phyloP scores from a whole-genome alignment of 306 rosid species.

The Fagus crenata region DNA sequence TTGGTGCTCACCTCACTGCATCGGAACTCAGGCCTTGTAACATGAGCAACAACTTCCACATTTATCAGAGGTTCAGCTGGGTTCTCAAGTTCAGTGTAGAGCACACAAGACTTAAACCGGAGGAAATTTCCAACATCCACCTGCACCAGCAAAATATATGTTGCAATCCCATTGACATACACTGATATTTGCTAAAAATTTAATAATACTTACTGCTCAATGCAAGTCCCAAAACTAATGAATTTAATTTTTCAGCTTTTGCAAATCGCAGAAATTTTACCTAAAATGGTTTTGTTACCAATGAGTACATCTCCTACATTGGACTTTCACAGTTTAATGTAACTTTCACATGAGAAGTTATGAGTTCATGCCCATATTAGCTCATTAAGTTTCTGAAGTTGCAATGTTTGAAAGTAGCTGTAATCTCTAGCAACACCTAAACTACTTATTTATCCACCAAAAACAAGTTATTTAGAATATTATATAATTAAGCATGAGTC shows the following conservation, averaged over 20 bases:
- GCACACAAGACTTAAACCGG: slow-evolving; percentile 77
- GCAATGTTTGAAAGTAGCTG: too few species aligned
- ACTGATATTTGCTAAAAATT: not conserved
- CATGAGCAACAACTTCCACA: slow-evolving; percentile 83
- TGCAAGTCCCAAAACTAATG: not conserved
- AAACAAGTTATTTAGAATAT: too few species aligned
- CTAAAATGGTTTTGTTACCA: too few species aligned
- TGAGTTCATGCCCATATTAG: too few species aligned
- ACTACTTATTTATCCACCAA: too few species aligned
- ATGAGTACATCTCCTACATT: too few species aligned
- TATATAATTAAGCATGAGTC: too few species aligned
- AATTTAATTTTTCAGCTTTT: not conserved
- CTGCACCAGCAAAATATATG: slow-evolving; percentile 42
- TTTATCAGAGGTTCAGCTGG: slow-evolving; percentile 60
- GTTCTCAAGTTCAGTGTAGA: slow-evolving; percentile 69
- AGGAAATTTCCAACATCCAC: slow-evolving; percentile 90
- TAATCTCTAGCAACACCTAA: too few species aligned
- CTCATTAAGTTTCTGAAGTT: too few species aligned
- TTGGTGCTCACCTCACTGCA: slow-evolving; percentile 66
- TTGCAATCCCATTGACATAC: not conserved
- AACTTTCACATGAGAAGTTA: too few species aligned
- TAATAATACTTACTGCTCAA: not conserved
- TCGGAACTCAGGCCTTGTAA: slow-evolving; percentile 77
- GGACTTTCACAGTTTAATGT: too few species aligned
- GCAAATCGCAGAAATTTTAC: not conserved